A percentile compares a stretch with the other conserved stretches of the same genome.
Conservation (phyloP, 2,329 filamentous ascomycete genomes). For the Trichophyton verrucosum region DNA sequence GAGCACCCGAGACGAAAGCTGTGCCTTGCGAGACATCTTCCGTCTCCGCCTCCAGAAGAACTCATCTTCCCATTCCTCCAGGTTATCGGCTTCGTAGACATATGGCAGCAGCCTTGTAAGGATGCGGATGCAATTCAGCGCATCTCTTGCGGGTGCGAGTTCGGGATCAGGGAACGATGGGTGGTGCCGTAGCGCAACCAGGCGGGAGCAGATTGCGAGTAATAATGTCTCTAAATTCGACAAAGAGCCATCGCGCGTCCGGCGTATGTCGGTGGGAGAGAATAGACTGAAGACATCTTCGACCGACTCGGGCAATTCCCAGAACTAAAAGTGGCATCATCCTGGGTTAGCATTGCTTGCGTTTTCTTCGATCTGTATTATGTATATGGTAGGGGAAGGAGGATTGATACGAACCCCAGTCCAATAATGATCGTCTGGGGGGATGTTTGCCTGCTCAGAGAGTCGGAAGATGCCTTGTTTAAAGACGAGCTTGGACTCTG, state of each 20-base stretch:
- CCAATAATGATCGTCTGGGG: conserved; percentile 86
- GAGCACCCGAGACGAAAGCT: conserved; percentile 60
- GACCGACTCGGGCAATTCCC: conserved; percentile 88
- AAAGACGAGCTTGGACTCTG: conserved; percentile 97
- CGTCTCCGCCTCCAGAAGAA: conserved; percentile 80
- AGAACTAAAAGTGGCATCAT: conserved; percentile 53
- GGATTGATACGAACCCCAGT: conserved; percentile 53
- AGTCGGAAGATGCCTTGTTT: conserved; percentile 96
- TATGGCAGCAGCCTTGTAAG: conserved; percentile 83
- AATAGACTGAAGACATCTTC: conserved; percentile 97
- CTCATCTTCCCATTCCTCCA: conserved; percentile 74
- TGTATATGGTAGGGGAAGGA: neutral
- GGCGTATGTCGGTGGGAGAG: conserved; percentile 73
- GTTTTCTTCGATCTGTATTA: neutral
- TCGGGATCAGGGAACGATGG: conserved; percentile 82
- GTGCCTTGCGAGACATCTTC: conserved; percentile 56
- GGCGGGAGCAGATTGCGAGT: conserved; percentile 66
- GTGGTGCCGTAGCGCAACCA: conserved; percentile 73
- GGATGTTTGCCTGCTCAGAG: conserved; percentile 79
- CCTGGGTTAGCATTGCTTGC: neutral
- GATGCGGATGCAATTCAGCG: conserved; percentile 88
- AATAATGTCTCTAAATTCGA: conserved; percentile 85
- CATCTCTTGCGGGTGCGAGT: conserved; percentile 68
- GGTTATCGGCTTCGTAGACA: conserved; percentile 74
- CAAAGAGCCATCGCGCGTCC: conserved; percentile 70